A percentile compares a stretch with the other conserved stretches of the same genome.
Evolutionary conservation across 1,139 yeast species (phyloP).

Genomic region (Debaryomyces psychrophilus): DNA sequence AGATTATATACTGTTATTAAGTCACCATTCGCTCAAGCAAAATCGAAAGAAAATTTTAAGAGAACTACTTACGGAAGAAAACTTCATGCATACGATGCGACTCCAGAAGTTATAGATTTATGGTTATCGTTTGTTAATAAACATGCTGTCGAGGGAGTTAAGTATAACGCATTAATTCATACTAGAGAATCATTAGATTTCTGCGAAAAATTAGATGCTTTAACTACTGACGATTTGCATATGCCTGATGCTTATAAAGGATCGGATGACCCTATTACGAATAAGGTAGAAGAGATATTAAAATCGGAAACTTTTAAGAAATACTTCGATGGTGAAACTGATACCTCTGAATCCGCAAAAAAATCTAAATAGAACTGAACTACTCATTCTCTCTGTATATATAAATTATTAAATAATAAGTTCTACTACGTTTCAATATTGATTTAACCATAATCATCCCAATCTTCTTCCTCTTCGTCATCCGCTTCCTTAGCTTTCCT

Average conservation of each 20-base stretch:
- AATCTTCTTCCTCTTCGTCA: slow-evolving; percentile 69
- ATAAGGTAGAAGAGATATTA: slow-evolving; percentile 73
- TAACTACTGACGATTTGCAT: slow-evolving; percentile 29
- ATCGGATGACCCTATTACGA: slow-evolving; percentile 63
- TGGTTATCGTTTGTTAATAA: slow-evolving; percentile 81
- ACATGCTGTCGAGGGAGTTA: slow-evolving; percentile 79
- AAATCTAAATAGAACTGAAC: slow-evolving; percentile 3
- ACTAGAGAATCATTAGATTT: slow-evolving; percentile 58
- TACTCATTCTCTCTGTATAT: slow-evolving; percentile 10
- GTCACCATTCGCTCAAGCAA: slow-evolving; percentile 94
- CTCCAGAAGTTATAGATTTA: slow-evolving; percentile 80
- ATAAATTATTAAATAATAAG: slow-evolving; percentile 9
- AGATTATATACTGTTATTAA: slow-evolving; percentile 88
- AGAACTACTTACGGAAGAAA: slow-evolving; percentile 80
- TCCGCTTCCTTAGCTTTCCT: slow-evolving; percentile 54
- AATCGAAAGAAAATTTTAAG: slow-evolving; percentile 91
- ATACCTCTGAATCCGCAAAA: slow-evolving; percentile 4
- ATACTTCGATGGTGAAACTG: slow-evolving; percentile 28
- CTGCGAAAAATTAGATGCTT: slow-evolving; percentile 34
- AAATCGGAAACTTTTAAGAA: slow-evolving; percentile 56
- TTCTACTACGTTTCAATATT: not conserved
- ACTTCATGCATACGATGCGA: slow-evolving; percentile 79
- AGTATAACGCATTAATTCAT: slow-evolving; percentile 73
- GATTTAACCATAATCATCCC: slow-evolving; percentile 72
- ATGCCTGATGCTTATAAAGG: slow-evolving; percentile 43